Evolutionary conservation across 371 early-diverging fungal species (phyloP), one percentile per base, ranked within the genome.

Genomic region (Mortierella sp.): DNA sequence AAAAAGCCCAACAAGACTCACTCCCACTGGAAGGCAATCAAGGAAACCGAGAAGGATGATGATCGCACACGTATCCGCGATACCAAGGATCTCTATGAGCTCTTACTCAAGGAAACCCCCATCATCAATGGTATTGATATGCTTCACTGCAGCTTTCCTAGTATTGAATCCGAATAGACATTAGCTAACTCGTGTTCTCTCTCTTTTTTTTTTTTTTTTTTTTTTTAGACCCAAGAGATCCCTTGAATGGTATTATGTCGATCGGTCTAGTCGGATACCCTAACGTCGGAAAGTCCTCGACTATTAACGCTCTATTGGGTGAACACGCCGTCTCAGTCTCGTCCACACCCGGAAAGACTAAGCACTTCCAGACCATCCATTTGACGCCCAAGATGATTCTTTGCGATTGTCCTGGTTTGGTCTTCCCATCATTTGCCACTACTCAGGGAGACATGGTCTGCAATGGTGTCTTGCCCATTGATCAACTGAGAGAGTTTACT

Each of bases 321-420:
- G 91, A 95, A 62, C 99, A 99, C 83, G 91, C 93, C 62, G 99
- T 99, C 15, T 94, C 97, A 28, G 99, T 99, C 22, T 96, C 97
- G 15, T 89, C 98, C 28, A 99, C 99, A n/a, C 99, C 99, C 10
- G 99, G 99, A 71, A 99, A 99, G 85, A 99, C 99, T 68, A 99
- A 99, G 89, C 98, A 98, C 84, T 98, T 99, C 86, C 99, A 99
- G 84, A 96, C 96, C 19, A 90, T 96, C 62, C 94, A 95, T 61
- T 87, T 99, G 78, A 94, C 95, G 6, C 89, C 92, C 66, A 77
- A 85, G 38, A 89, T 97, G 59, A 88, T 96, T 28, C 93, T 99
- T 41, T 98, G 99, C 83, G 99, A 99, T 87, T 99, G 99, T 87
- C 99, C 99, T 64, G 99, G 99, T 84, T 89, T 99, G 38, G 99